Percentiles rank a stretch among this genome's conserved stretches.
Conservation (phyloP, 768 basidiomycete genomes). For the Phanerochaete carnosa region DNA sequence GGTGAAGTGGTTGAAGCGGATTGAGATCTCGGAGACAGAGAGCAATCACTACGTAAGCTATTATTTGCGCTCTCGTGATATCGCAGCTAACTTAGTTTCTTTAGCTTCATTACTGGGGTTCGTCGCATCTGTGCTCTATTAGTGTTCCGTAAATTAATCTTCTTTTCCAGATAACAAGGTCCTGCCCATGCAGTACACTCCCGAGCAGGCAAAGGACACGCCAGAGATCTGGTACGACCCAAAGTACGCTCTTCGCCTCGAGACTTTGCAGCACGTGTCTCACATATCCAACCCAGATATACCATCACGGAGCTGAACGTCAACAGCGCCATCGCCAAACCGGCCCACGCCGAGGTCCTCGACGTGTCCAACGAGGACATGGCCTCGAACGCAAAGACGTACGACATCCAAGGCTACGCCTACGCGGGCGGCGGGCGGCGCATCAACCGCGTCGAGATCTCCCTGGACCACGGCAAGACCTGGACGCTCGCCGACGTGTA, state of each 20-base stretch:
- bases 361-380: constrained; percentile 11
- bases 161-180: constrained; percentile 50
- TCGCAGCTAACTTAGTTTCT: not conserved
- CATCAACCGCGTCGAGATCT: constrained; percentile 55
- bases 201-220: constrained; percentile 50
- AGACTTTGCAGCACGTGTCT: not conserved
- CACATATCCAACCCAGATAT: constrained; percentile 19
- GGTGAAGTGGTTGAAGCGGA: constrained; percentile 56
- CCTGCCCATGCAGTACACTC: constrained; percentile 48
- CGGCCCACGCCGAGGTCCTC: constrained; percentile 51
- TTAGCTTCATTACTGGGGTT: constrained; percentile 35
- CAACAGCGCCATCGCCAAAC: constrained; percentile 54
- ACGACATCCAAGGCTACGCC: constrained; percentile 52
- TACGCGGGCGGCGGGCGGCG: constrained; percentile 60
- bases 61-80: not conserved
- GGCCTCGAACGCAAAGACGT: constrained; percentile 18
- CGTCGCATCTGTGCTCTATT: not conserved
- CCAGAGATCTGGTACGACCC: constrained; percentile 56
- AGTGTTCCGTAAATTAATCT: not conserved
- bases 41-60: constrained; percentile 48
- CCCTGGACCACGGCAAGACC: constrained; percentile 46
- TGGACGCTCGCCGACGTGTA: constrained; percentile 47
- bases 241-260: constrained; percentile 23
- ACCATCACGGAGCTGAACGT: constrained; percentile 51
- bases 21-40: constrained; percentile 48